Evolutionary conservation across 1,284 basidiomycete genomes (phyloP).

Genomic region (Microbotryum silenes-acaulis): DNA sequence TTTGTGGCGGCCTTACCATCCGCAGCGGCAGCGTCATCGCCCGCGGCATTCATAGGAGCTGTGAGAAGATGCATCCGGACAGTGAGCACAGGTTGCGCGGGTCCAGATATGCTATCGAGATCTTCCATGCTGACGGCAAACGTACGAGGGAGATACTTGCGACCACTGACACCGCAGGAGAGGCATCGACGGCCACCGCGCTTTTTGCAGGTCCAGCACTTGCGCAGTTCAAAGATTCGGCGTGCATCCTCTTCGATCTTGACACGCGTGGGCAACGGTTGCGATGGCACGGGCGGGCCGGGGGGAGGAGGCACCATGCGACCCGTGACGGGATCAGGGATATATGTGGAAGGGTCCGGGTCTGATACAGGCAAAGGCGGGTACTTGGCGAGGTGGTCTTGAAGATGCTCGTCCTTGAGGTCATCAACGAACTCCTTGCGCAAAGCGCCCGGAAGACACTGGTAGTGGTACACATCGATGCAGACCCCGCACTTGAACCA

Average conservation of each 20-base stretch:
- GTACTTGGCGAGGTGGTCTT: background rate
- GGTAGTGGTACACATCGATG: slow-evolving; percentile 22
- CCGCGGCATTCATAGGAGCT: background rate
- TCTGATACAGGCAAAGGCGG: background rate
- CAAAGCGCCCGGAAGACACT: slow-evolving; percentile 14
- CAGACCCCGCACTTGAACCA: slow-evolving; percentile 30
- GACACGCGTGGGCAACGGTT: slow-evolving; percentile 3
- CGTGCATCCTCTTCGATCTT: slow-evolving; percentile 25
- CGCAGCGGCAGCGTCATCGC: slow-evolving; percentile 1
- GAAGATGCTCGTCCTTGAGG: slow-evolving; percentile 16
- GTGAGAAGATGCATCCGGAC: background rate
- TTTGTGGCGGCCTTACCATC: background rate
- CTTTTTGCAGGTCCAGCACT: slow-evolving; percentile 32
- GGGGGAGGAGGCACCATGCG: background rate
- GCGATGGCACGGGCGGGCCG: background rate
- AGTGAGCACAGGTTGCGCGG: too few species aligned
- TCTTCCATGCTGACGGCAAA: background rate
- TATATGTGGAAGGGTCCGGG: background rate
- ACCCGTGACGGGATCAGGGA: background rate
- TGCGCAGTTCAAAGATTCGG: slow-evolving; percentile 18
- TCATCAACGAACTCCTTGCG: slow-evolving; percentile 14
- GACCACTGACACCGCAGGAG: slow-evolving; percentile 23
- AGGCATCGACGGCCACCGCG: slow-evolving; percentile 25
- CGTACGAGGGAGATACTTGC: slow-evolving; percentile 8
- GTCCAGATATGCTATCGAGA: background rate